Percentiles rank a stretch among this genome's conserved stretches.
Evolutionary conservation across 805 yeast species (phyloP).

Genomic region (Schizosaccharomyces osmophilus): DNA sequence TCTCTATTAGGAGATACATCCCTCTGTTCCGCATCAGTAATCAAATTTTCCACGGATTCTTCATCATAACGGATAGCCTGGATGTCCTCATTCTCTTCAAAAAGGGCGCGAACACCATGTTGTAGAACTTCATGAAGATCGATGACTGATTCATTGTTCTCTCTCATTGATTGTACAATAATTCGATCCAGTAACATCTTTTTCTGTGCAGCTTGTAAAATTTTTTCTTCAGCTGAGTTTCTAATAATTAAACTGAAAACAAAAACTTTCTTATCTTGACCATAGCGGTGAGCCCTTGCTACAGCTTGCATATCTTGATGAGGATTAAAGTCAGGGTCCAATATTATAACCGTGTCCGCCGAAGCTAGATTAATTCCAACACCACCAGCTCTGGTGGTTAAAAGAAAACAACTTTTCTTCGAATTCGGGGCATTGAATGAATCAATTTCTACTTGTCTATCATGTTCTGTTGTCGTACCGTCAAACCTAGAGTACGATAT

Average conservation of each 20-base stretch:
- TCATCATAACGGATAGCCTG: conserved; percentile 34
- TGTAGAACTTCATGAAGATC: conserved; percentile 11
- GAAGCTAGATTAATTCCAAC: conserved; percentile 65
- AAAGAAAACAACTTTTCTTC: conserved; percentile 29
- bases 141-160: conserved; percentile 55
- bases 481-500: conserved; percentile 36
- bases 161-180: conserved; percentile 62
- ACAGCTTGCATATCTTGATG: conserved; percentile 90
- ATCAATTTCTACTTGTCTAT: conserved; percentile 37
- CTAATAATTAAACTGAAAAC: conserved; percentile 21
- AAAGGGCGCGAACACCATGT: conserved; percentile 38
- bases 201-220: conserved; percentile 63
- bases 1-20: not conserved
- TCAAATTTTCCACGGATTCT: conserved; percentile 25
- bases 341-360: conserved; percentile 71
- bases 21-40: not conserved
- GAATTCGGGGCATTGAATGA: conserved; percentile 20
- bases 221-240: conserved; percentile 47
- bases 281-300: conserved; percentile 82
- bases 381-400: conserved; percentile 85
- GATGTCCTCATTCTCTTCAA: conserved; percentile 22
- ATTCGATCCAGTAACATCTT: conserved; percentile 79
- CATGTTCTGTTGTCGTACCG: conserved; percentile 41
- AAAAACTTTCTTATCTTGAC: conserved; percentile 62
- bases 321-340: conserved; percentile 92